Base-by-base conservation (phyloP, 805 yeast species). In the Cyberlindnera meyerae region DNA sequence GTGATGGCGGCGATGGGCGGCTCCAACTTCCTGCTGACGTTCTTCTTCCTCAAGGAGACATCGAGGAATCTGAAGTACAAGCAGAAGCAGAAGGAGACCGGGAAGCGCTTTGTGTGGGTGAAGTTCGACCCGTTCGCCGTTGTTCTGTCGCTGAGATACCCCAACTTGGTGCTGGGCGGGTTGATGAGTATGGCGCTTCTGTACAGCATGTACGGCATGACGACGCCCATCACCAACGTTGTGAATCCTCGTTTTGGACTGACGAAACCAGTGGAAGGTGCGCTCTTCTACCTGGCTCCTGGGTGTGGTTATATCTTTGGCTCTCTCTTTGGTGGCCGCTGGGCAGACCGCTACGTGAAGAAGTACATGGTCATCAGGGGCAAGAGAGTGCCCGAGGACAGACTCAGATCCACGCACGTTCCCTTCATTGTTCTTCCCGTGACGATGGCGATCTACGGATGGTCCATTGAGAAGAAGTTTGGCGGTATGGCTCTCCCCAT, bases 401-500 rank as follows among this genome's bases (percentile, higher is more conserved):
- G 80, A 36, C 47, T 74, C 8, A 51, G 71, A 29, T 60, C 73
- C 5, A 54, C 65, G 13, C 31, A 62, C 2, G 37, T 65, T 5
- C 60, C 71, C 0, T 52, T 61, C 24, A 16, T 72, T 4, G 47
- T 70, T 0, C 60, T 68, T 34, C 80, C 81, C 0, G 60, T 48
- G 1, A 43, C 68, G 6, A 62, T 67, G 31, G 44, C 75, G 11
- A 60, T 73, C 1, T 75, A 73, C 51, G 38, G 38, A 13, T 35
- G 38, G 38, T 29, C 38, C 12, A 26, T 35, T 12, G 38, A 35
- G 11, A 80, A 64, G 37, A 58, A 63, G 36, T 64, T 62, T 35
- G 80, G 80, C 18, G 79, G 79, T 1, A 65, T 68, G 61, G 72
- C 74, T 1, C 56, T 75, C 3, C 79, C 80, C 1, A 64, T 74